Evolutionary conservation across 1,284 basidiomycete species (phyloP).

Genomic region (Sporisorium exsertum): DNA sequence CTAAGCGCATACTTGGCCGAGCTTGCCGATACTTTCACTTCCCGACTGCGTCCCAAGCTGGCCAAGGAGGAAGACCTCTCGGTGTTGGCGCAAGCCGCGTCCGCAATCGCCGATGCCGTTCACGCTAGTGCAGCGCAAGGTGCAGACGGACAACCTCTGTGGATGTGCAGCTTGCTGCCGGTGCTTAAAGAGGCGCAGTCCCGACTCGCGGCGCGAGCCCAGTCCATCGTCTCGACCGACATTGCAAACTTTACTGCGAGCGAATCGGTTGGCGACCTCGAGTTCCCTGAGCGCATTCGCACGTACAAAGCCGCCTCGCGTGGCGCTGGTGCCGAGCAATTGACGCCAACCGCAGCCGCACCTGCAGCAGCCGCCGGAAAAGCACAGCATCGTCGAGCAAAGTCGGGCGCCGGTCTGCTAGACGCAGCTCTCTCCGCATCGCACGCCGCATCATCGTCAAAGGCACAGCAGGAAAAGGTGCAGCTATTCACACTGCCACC

Average conservation of each 20-base stretch:
- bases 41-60: constrained; percentile 24
- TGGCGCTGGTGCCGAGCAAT: background rate
- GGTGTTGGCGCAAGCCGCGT: constrained; percentile 15
- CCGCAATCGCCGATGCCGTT: constrained; percentile 9
- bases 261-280: constrained; percentile 37
- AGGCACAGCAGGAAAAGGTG: constrained; percentile 31
- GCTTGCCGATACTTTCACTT: constrained; percentile 23
- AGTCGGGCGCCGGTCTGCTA: constrained; percentile 47
- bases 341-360: background rate
- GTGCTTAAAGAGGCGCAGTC: constrained; percentile 38
- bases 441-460: constrained; percentile 30
- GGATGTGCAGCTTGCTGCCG: constrained; percentile 18
- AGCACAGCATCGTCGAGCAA: constrained; percentile 32
- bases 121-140: background rate
- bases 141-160: background rate
- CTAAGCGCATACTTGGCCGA: constrained; percentile 22
- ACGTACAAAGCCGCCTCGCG: constrained; percentile 11
- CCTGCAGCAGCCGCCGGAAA: background rate
- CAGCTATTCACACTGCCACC: constrained; percentile 37
- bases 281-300: constrained; percentile 38
- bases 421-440: constrained; percentile 43
- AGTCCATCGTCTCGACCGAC: constrained; percentile 25
- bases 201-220: constrained; percentile 32
- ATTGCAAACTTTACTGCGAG: constrained; percentile 32
- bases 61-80: constrained; percentile 30